Conservation (phyloP, 768 basidiomycete species). For the Vararia minispora region DNA sequence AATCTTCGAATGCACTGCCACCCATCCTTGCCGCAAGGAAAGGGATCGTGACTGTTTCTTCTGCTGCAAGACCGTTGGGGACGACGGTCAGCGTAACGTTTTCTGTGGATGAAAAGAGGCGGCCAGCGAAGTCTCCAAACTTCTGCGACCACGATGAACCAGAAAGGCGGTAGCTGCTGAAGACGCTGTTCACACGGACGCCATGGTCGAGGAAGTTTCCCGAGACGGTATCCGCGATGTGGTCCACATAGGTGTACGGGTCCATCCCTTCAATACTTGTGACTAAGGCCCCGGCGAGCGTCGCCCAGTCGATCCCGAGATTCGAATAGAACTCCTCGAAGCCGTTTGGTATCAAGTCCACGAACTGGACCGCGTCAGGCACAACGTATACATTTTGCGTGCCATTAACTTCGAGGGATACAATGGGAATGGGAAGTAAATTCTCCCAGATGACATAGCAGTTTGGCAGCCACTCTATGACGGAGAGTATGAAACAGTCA, state of each 20-base stretch:
- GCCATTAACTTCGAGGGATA: constrained; percentile 1
- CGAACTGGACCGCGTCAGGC: constrained; percentile 6
- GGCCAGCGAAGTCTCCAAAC: constrained; percentile 45
- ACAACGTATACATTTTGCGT: constrained; percentile 9
- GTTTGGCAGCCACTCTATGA: constrained; percentile 40
- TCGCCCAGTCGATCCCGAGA: constrained; percentile 28
- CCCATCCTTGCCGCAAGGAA: constrained; percentile 37
- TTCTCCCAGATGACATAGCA: constrained; percentile 42
- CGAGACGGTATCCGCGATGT: constrained; percentile 44
- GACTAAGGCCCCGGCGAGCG: constrained; percentile 49
- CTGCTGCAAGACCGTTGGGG: constrained; percentile 30
- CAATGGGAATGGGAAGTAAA: constrained; percentile 13
- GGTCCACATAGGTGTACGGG: constrained; percentile 44
- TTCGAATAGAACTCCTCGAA: constrained; percentile 5
- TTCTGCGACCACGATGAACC: constrained; percentile 43
- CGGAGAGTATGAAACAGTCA: too few species aligned
- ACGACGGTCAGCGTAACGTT: constrained; percentile 38
- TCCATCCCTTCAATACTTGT: constrained; percentile 41
- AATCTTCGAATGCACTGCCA: constrained; percentile 39
- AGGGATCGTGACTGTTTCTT: constrained; percentile 41
- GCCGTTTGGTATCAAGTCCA: background rate
- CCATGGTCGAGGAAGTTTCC: constrained; percentile 57
- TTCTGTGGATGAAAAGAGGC: constrained; percentile 33
- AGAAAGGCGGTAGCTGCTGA: constrained; percentile 39
- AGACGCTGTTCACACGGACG: constrained; percentile 50